Percentiles rank a stretch among this genome's conserved stretches.
Conservation (phyloP, 495 filamentous ascomycete species). For the Chaetomium cochliodes region DNA sequence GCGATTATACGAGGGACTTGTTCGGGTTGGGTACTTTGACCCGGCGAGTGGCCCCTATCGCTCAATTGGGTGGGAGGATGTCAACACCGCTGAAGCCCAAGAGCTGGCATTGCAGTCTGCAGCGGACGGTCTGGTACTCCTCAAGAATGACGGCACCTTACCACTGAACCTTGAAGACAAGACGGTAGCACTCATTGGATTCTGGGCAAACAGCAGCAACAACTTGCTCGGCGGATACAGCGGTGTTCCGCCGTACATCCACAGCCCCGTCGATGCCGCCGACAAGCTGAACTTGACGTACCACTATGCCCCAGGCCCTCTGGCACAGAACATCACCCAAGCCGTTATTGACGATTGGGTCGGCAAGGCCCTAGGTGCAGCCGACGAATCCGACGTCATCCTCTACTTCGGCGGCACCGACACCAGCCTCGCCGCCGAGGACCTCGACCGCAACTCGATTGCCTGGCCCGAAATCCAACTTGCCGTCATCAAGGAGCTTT, state of each 20-base stretch:
- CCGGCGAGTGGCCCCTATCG: slow-evolving; percentile 25
- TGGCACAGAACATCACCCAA: slow-evolving; percentile 43
- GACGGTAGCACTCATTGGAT: slow-evolving; percentile 43
- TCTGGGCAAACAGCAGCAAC: slow-evolving; percentile 37
- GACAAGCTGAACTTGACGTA: slow-evolving; percentile 23
- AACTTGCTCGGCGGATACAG: slow-evolving; percentile 42
- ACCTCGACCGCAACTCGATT: slow-evolving; percentile 42
- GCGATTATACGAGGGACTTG: slow-evolving; percentile 44
- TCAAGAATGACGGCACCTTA: slow-evolving; percentile 41
- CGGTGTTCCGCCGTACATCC: slow-evolving; percentile 39
- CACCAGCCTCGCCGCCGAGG: slow-evolving; percentile 34
- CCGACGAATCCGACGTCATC: slow-evolving; percentile 41
- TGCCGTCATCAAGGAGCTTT: slow-evolving; percentile 40
- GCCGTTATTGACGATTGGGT: slow-evolving; percentile 48
- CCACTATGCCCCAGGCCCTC: slow-evolving; percentile 34
- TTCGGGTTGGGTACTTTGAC: slow-evolving; percentile 43
- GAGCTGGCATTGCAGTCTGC: slow-evolving; percentile 41
- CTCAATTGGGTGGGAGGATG: slow-evolving; percentile 24
- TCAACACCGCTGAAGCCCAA: slow-evolving; percentile 29
- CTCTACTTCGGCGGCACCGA: slow-evolving; percentile 49
- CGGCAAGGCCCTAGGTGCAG: slow-evolving; percentile 34
- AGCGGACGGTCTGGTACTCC: slow-evolving; percentile 37
- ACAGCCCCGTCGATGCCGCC: slow-evolving; percentile 39
- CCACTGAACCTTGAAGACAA: slow-evolving; percentile 22
- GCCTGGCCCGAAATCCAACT: slow-evolving; percentile 48